Evolutionary conservation across 139 green algal species (phyloP).

Genomic region (Tetradesmus obliquus): DNA sequence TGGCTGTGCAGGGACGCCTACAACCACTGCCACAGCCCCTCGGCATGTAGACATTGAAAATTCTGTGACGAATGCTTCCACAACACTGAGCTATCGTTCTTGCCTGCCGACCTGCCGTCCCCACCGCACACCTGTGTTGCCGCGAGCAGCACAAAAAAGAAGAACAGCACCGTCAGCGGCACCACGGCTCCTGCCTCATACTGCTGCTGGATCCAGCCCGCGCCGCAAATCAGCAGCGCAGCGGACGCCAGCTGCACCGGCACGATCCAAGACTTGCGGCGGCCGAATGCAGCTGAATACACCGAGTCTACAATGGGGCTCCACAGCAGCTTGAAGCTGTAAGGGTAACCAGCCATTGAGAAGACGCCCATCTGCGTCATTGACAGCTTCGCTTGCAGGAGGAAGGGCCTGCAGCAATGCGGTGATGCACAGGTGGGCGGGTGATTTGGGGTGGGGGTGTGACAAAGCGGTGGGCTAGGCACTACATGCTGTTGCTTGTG

Average conservation of each 20-base stretch:
- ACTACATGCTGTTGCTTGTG: neutral
- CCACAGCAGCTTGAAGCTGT: slow-evolving; percentile 96
- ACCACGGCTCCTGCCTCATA: slow-evolving; percentile 71
- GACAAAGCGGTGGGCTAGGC: neutral
- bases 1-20: too few species aligned
- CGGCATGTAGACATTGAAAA: too few species aligned
- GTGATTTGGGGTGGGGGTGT: neutral
- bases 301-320: slow-evolving; percentile 90
- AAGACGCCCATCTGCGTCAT: slow-evolving; percentile 92
- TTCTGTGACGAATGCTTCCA: too few species aligned
- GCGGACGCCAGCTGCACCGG: slow-evolving; percentile 73
- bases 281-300: slow-evolving; percentile 72
- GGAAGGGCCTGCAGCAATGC: slow-evolving; percentile 78
- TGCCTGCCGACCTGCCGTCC: too few species aligned
- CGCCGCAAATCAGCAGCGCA: slow-evolving; percentile 48
- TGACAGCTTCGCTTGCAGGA: slow-evolving; percentile 82
- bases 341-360: slow-evolving; percentile 87
- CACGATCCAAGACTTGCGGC: slow-evolving; percentile 91
- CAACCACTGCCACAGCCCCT: too few species aligned
- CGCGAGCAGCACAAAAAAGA: slow-evolving; percentile 87
- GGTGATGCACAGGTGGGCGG: neutral
- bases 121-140: slow-evolving; percentile 81
- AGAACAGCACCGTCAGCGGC: slow-evolving; percentile 85
- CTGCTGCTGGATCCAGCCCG: slow-evolving; percentile 48
- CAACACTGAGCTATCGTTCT: too few species aligned